Evolutionary conservation across 2,329 filamentous ascomycete species (phyloP), one percentile per base, ranked within the genome.

Genomic region (Botrytis deweyae): DNA sequence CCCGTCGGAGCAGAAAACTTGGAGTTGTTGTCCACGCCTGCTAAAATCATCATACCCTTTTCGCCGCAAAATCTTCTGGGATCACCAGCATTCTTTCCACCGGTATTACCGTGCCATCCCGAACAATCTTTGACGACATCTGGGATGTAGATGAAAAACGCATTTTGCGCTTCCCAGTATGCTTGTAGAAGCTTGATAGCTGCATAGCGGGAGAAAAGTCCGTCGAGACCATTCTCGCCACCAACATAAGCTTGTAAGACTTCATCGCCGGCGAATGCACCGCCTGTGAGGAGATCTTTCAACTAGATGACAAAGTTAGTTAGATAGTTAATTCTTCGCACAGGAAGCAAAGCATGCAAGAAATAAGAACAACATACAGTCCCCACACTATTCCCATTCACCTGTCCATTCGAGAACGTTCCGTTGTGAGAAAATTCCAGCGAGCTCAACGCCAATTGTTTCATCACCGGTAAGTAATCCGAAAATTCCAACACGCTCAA

Each of bases 151-250:
- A 52, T n/a, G 44, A 66, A 66, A 10, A 66, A 66, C 5, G 44
- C 64, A 49, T 66, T 66, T 66, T 66, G 44, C 1, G 64, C 64
- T 66, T 66, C 29, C 33, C 29, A 66, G 4, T 66, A 66, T 25
- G 64, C 64, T n/a, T 66, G 64, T 0, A 66, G 44, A 2, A 66
- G 64, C 12, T 66, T 49, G 33, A 66, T 38, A 9, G 44, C 44
- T 38, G 64, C 64, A 8, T 66, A 49, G 20, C 44, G 42, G 10
- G 64, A 49, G 22, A 66, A 66, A 25, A 66, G 29, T 52, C 44
- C 33, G 5, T 66, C 44, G 12, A 49, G 33, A 0, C 64, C 29
- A 2, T 52, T 16, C n/a, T 52, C 33, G 3, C 64, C 64, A 1
- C 64, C 64, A 6, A 66, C 44, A 16, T 66, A 66, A 1, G 61